These are phyloP conservation scores for Diversispora eburnea DNA, from an alignment of 192 early-diverging fungal genomes.

Conservation along the genomic window DNA sequence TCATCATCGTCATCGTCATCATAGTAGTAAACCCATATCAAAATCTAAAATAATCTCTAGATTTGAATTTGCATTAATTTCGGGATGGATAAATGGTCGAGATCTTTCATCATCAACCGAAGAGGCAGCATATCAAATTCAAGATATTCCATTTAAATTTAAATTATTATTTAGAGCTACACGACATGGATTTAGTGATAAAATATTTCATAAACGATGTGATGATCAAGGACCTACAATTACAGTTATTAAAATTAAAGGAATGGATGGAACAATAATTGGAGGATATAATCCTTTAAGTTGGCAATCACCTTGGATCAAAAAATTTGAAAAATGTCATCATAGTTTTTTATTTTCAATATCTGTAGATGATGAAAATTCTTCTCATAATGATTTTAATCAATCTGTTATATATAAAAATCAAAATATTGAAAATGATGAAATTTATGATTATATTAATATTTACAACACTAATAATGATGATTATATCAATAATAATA, in stretches of 20 bases:
- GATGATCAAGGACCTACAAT: neutral
- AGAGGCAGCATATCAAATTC: neutral
- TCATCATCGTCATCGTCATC: neutral
- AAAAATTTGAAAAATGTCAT: slow-evolving; percentile 1
- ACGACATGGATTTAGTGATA: neutral
- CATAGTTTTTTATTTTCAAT: neutral
- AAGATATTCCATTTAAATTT: neutral
- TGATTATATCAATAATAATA: too few relatives aligned
- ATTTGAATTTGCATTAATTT: neutral
- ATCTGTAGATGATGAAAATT: neutral
- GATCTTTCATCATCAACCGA: neutral
- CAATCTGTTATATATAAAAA: neutral
- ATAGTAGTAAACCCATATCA: neutral
- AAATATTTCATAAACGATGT: neutral
- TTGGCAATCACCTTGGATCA: neutral
- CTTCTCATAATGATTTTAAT: neutral
- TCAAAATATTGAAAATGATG: neutral
- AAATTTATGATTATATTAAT: too few relatives aligned
- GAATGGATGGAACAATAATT: neutral
- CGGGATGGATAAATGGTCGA: neutral
- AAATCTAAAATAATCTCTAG: neutral
- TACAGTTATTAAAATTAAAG: neutral
- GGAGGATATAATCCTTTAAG: neutral
- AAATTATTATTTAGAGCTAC: neutral
- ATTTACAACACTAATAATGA: too few relatives aligned